Base-by-base conservation (phyloP, 1,139 yeast species). In the Yamadazyma membranifaciens region DNA sequence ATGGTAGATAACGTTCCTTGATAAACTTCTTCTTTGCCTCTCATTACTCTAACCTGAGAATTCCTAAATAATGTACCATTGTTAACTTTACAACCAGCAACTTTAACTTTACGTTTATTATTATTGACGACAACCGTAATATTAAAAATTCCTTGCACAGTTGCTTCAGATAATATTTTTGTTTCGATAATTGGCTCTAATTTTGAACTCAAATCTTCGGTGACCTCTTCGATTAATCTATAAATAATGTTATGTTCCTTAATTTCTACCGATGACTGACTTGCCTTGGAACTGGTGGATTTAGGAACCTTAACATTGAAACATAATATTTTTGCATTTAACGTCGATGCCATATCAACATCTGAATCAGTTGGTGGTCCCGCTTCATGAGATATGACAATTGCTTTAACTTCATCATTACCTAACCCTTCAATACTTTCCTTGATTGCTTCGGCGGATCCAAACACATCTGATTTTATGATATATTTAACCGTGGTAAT, bases 51-150 rank as follows among this genome's bases (percentile, higher is more conserved):
- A 11, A 89, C 80, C 31, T 65, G 64, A 1, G 84, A 68, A 11
- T 79, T 71, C 48, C 86, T 73, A 49, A 78, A 75, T 34, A 92
- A 62, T 2, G 67, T 60, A 9, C 99, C 99, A 37, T 75, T 77
- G 14, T 66, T 57, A n/a, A 92, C 89, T 56, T 84, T 82, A 56
- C 95, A 87, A 4, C 99, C 99, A 1, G 98, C 98, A 54, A 92
- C 78, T 49, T 73, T 75, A 40, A 78, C 62, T 16, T 68, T 69
- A 42, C 70, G 71, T 50, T 77, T 78, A 37, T 62, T 64, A 51
- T 67, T 73, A 14, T 65, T 57, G 9, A 17, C 13, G 4, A 14
- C 34, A 4, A 36, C 34, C 4, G 84, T 75, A 45, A 91, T 83
- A 30, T 75, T 75, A 62, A 92, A 91, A 2, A 87, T 73, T 42